Percentiles rank a stretch among this genome's conserved stretches.
These are phyloP conservation scores for Septoria petroselini DNA, from an alignment of 2,329 filamentous ascomycete genomes.

Conservation along the genomic window DNA sequence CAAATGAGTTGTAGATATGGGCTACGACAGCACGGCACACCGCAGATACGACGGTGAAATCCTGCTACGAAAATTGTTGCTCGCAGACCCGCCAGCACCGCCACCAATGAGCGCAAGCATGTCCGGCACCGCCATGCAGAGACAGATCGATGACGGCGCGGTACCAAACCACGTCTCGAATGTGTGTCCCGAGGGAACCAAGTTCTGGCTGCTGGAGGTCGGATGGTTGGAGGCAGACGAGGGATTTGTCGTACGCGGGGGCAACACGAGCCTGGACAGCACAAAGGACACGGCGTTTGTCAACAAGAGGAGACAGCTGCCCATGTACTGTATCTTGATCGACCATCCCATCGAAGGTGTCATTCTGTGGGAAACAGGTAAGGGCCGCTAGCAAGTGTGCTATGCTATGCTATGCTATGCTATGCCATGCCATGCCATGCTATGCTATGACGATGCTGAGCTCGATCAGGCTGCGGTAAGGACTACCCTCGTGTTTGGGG, in stretches of 20 bases:
- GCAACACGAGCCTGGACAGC: constrained; percentile 40
- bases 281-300: constrained; percentile 38
- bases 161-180: constrained; percentile 37
- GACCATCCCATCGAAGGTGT: constrained; percentile 46
- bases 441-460: background rate
- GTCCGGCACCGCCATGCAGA: constrained; percentile 29
- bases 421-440: too few relatives aligned
- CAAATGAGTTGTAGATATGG: constrained; percentile 10
- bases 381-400: background rate
- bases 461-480: constrained; percentile 41
- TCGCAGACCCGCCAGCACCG: constrained; percentile 1
- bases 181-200: constrained; percentile 46
- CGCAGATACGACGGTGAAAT: constrained; percentile 3
- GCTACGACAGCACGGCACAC: constrained; percentile 4
- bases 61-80: constrained; percentile 9
- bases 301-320: constrained; percentile 44
- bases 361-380: constrained; percentile 46
- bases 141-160: constrained; percentile 35
- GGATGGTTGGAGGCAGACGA: constrained; percentile 46
- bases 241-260: constrained; percentile 45
- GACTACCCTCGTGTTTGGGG: constrained; percentile 39
- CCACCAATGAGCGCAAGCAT: constrained; percentile 11
- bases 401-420: too few relatives aligned
- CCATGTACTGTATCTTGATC: constrained; percentile 45
- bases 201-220: constrained; percentile 44